Percentiles rank a stretch among this genome's conserved stretches.
These are phyloP conservation scores for Dothiorella sarmentorum DNA, from an alignment of 2,329 filamentous ascomycete genomes.

Conservation along the genomic window DNA sequence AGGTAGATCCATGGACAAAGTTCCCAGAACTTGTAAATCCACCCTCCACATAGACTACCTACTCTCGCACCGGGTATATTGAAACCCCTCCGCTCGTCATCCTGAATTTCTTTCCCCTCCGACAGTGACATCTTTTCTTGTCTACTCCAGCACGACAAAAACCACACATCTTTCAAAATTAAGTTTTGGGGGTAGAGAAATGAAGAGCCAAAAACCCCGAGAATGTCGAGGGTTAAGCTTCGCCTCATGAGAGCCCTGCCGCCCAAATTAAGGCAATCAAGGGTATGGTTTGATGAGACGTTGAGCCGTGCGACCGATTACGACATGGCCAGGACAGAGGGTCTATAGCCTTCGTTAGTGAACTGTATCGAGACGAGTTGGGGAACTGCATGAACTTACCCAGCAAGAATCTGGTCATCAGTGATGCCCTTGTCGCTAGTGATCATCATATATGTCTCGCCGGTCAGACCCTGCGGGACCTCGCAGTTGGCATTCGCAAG, in stretches of 20 bases:
- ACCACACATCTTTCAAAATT: neutral
- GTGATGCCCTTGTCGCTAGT: conserved; percentile 45
- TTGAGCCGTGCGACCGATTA: neutral
- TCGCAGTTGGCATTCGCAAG: conserved; percentile 57
- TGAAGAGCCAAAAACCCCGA: neutral
- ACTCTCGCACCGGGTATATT: neutral
- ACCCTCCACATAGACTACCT: neutral
- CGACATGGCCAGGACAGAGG: conserved; percentile 10
- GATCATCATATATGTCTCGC: conserved; percentile 66
- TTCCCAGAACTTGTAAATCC: neutral
- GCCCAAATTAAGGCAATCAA: neutral
- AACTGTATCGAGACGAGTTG: neutral
- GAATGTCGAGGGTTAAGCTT: neutral
- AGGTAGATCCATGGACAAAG: neutral
- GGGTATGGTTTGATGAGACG: neutral
- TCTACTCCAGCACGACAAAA: neutral
- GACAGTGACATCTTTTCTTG: neutral
- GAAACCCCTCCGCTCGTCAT: too few relatives aligned
- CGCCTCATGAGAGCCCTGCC: neutral
- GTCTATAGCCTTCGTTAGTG: neutral
- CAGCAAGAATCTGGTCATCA: conserved; percentile 59
- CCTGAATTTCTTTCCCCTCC: too few relatives aligned
- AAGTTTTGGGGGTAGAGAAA: neutral
- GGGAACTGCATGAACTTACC: conserved; percentile 31
- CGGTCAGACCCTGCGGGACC: conserved; percentile 60